A percentile compares a stretch with the other conserved stretches of the same genome.
phyloP scores from a whole-genome alignment of 768 basidiomycete species.

The Hygrophorus russula region DNA sequence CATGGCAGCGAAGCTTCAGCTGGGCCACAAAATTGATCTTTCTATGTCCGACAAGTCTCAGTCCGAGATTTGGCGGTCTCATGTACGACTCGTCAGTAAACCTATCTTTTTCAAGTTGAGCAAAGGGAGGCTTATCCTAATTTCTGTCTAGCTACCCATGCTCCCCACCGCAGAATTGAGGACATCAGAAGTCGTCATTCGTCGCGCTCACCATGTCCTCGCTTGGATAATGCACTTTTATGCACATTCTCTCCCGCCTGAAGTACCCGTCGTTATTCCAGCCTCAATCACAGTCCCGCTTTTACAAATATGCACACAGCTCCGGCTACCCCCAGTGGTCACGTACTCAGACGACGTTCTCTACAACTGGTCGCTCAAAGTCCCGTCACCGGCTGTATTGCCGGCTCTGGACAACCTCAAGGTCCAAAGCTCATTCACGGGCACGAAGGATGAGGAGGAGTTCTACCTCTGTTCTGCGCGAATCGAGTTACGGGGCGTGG shows the following conservation, averaged over 20 bases:
- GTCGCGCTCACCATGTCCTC: constrained; percentile 69
- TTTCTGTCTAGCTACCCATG: constrained; percentile 34
- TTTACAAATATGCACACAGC: constrained; percentile 52
- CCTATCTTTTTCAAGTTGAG: constrained; percentile 5
- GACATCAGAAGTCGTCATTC: constrained; percentile 46
- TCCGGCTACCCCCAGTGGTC: constrained; percentile 80
- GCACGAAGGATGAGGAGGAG: constrained; percentile 72
- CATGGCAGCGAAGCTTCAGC: constrained; percentile 34
- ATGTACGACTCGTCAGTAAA: constrained; percentile 35
- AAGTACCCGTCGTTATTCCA: constrained; percentile 54
- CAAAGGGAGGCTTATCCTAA: constrained; percentile 3
- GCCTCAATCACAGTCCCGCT: constrained; percentile 66
- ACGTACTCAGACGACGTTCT: constrained; percentile 92
- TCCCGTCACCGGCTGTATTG: constrained; percentile 16
- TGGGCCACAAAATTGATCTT: constrained; percentile 43
- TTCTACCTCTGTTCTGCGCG: constrained; percentile 87
- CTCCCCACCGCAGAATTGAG: constrained; percentile 35
- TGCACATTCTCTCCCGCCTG: constrained; percentile 51
- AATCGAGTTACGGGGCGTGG: constrained; percentile 83
- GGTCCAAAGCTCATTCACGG: constrained; percentile 65
- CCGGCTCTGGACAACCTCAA: constrained; percentile 54
- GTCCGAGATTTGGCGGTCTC: constrained; percentile 43
- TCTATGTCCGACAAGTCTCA: constrained; percentile 25
- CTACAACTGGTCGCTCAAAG: constrained; percentile 66
- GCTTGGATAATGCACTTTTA: constrained; percentile 75